Evolutionary conservation across 768 basidiomycete species (phyloP).

Genomic region (Antrodiella citrinella): DNA sequence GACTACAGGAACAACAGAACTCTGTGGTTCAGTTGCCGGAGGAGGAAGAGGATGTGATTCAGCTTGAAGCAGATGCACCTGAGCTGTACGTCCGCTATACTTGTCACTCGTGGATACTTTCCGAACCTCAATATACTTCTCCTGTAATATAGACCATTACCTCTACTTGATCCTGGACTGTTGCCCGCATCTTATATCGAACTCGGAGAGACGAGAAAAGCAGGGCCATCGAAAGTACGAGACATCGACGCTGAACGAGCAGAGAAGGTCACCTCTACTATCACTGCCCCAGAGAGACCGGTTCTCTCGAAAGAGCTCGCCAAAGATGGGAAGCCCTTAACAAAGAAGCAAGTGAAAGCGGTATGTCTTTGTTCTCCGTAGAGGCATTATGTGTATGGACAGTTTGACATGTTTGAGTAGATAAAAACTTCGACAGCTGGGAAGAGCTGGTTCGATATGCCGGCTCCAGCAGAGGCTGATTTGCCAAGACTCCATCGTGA

Average conservation of each 20-base stretch:
- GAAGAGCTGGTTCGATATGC: constrained; percentile 81
- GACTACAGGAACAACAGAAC: constrained; percentile 10
- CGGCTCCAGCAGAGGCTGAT: constrained; percentile 73
- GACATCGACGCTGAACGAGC: constrained; percentile 56
- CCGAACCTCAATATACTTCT: constrained; percentile 23
- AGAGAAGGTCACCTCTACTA: constrained; percentile 42
- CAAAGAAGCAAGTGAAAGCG: constrained; percentile 64
- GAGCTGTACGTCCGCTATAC: constrained; percentile 19
- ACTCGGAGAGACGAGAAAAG: constrained; percentile 34
- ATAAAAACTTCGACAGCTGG: constrained; percentile 67
- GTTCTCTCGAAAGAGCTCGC: constrained; percentile 51
- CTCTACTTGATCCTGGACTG: constrained; percentile 54
- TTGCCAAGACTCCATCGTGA: constrained; percentile 75
- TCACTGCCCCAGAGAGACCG: constrained; percentile 49
- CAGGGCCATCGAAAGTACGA: constrained; percentile 38
- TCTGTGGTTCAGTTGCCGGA: constrained; percentile 4
- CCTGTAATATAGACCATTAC: constrained; percentile 39
- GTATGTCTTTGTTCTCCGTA: constrained; percentile 31
- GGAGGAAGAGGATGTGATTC: constrained; percentile 49
- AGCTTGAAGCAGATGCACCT: constrained; percentile 27
- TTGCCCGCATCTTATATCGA: constrained; percentile 62
- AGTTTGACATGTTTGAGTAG: constrained; percentile 27
- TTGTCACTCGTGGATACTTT: too few species aligned
- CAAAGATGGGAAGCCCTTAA: constrained; percentile 57
- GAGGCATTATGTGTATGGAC: not conserved